Percentiles rank a stretch among this genome's conserved stretches.
These are phyloP conservation scores for Phalaenopsis hybrid DNA, from an alignment of 116 monocot genomes.

Conservation along the genomic window DNA sequence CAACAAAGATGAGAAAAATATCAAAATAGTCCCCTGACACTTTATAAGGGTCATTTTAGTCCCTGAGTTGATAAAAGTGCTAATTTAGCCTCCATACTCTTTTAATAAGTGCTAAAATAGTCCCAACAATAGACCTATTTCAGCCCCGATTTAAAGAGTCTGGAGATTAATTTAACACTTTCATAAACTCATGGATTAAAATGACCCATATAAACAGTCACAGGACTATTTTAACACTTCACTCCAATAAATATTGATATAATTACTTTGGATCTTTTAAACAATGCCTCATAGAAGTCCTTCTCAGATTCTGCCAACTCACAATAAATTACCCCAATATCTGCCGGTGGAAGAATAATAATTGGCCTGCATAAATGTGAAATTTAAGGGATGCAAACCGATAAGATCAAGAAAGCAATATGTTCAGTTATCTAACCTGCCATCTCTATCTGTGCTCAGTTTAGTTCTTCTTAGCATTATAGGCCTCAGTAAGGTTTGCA, in stretches of 20 bases:
- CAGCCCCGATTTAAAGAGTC: no score
- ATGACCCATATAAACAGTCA: no score
- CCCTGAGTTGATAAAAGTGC: no score
- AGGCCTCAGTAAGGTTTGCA: slow-evolving; percentile 74
- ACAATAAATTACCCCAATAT: slow-evolving; percentile 69
- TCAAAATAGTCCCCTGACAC: no score
- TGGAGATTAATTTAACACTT: no score
- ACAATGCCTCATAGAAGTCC: slow-evolving; percentile 96
- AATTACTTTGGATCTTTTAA: slow-evolving; percentile 83
- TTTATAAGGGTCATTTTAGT: no score
- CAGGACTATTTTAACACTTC: no score
- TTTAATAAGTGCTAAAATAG: no score
- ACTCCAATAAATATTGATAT: not conserved
- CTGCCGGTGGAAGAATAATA: slow-evolving; percentile 74
- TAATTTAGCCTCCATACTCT: no score
- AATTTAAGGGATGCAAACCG: not conserved
- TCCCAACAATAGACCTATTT: no score
- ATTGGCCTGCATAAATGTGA: slow-evolving; percentile 58
- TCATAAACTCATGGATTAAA: no score
- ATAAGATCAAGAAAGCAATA: not conserved
- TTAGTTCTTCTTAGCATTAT: slow-evolving; percentile 98
- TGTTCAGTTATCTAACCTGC: slow-evolving; percentile 35
- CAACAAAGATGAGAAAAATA: not conserved
- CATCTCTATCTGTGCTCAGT: slow-evolving; percentile 74
- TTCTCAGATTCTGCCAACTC: slow-evolving; percentile 72